These are phyloP conservation scores for Fusarium pseudograminearum DNA, from an alignment of 2,329 filamentous ascomycete species.

Conservation along the genomic window DNA sequence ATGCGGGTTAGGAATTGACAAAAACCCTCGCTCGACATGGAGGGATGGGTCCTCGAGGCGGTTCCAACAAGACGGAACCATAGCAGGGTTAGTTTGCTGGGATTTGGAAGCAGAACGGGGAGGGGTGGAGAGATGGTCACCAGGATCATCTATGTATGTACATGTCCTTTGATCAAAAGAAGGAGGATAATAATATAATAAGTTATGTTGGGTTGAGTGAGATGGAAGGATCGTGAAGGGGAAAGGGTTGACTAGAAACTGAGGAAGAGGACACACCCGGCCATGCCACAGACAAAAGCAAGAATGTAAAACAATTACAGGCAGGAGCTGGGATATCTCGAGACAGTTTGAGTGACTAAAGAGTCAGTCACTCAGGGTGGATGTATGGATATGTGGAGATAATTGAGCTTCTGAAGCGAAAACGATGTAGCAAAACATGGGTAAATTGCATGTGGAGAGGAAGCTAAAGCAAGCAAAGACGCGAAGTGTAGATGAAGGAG, in stretches of 20 bases:
- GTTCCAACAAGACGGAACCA: conserved; percentile 43
- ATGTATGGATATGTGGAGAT: conserved; percentile 37
- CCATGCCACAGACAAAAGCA: conserved; percentile 26
- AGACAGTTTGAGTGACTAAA: conserved; percentile 24
- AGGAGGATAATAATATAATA: conserved; percentile 13
- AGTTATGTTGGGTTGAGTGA: conserved; percentile 2
- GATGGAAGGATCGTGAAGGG: neutral
- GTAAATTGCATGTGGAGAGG: conserved; percentile 34
- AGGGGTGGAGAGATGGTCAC: conserved; percentile 33
- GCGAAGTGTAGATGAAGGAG: conserved; percentile 38
- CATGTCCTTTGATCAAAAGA: conserved; percentile 14
- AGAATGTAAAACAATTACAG: conserved; percentile 11
- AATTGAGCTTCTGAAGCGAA: conserved; percentile 21
- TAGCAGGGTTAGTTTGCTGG: conserved; percentile 35
- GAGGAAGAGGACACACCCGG: neutral
- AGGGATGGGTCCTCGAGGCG: conserved; percentile 34
- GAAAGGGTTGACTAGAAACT: neutral
- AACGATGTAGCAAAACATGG: conserved; percentile 34
- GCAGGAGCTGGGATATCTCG: conserved; percentile 21
- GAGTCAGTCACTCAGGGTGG: conserved; percentile 11
- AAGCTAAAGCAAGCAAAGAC: conserved; percentile 28
- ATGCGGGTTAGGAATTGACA: conserved; percentile 38
- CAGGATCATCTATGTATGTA: conserved; percentile 37
- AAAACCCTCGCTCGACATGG: conserved; percentile 34
- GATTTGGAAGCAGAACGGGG: conserved; percentile 27